Evolutionary conservation across 306 rosid species (phyloP).

Genomic region (Comarum palustre): DNA sequence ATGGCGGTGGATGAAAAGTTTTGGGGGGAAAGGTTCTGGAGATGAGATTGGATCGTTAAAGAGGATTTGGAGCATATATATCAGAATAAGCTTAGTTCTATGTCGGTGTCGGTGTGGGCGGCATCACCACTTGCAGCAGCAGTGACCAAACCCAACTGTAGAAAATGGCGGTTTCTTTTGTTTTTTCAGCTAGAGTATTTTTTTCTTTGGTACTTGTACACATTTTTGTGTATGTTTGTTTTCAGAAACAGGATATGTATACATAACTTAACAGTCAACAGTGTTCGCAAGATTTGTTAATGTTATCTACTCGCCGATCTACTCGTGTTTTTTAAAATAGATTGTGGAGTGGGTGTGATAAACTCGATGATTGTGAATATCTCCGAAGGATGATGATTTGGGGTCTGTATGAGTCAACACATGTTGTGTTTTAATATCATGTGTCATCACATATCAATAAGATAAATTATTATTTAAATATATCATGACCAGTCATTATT

Average conservation of each 20-base stretch:
- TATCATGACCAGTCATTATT: too few species aligned
- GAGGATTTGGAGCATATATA: conserved; percentile 34
- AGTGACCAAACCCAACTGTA: neutral
- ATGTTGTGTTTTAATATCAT: too few species aligned
- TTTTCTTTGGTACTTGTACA: neutral
- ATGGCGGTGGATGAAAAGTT: conserved; percentile 18
- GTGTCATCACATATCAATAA: too few species aligned
- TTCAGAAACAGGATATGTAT: neutral
- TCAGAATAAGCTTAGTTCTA: neutral
- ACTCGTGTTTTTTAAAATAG: too few species aligned
- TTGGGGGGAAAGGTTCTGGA: conserved; percentile 7
- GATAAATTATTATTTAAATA: too few species aligned
- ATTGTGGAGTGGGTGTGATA: neutral
- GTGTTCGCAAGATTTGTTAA: neutral
- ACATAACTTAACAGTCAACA: neutral
- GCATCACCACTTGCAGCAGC: neutral
- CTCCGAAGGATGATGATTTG: too few species aligned
- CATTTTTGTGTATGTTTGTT: neutral
- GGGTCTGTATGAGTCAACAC: too few species aligned
- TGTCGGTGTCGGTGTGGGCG: neutral
- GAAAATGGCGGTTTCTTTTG: neutral
- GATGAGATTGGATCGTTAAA: conserved; percentile 14
- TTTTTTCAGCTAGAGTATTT: neutral
- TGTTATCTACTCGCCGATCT: neutral
- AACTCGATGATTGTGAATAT: neutral